Base-by-base conservation (phyloP, 768 basidiomycete genomes). In the Pilatotrama ljubarskyi region DNA sequence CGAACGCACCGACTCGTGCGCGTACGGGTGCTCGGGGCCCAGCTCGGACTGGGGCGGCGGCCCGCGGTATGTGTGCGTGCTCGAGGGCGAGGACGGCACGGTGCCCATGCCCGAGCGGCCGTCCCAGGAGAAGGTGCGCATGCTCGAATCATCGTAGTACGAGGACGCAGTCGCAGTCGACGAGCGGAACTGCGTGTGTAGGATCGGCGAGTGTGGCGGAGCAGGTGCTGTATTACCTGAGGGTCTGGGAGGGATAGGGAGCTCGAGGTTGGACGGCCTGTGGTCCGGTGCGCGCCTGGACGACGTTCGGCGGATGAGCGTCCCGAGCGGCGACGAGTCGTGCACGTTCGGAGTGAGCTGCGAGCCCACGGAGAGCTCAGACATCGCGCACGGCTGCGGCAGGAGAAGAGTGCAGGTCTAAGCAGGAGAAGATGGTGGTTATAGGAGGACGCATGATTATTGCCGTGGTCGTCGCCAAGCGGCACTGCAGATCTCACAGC, bases 281-380 rank as follows among this genome's bases (percentile, higher is more conserved):
- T 58, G 61, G 48, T 57, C 58, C 42, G 67, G 69, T 48, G 69
- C 68, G 64, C 75, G 78, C 67, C 72, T 78, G 64, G 75, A 75
- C 24, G 87, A 86, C 8, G 84, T 78, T 55, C 75, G 74, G 58
- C 81, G 78, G 55, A 81, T 82, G 48, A 89, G 80, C 2, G 80
- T 75, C 40, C 84, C 81, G 40, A 88, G 76, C 7, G 87, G 87
- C 1, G 88, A 89, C 20, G 78, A 72, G 58, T 71, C 68, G 51
- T 75, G 66, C 18, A 80, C 55, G 29, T 63, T 63, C 13, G 61
- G 61, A 38, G 61, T 44, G 47, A 53, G 55, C 46, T 46, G 55
- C 22, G 55, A 46, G 14, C 40, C 36, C 37, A 46, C 41, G 3
- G 49, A 55, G 48, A 58, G 47, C 48, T 63, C 55, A 43, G 61